Conservation (phyloP, 2,329 filamentous ascomycete genomes). For the Diplodia corticola region DNA sequence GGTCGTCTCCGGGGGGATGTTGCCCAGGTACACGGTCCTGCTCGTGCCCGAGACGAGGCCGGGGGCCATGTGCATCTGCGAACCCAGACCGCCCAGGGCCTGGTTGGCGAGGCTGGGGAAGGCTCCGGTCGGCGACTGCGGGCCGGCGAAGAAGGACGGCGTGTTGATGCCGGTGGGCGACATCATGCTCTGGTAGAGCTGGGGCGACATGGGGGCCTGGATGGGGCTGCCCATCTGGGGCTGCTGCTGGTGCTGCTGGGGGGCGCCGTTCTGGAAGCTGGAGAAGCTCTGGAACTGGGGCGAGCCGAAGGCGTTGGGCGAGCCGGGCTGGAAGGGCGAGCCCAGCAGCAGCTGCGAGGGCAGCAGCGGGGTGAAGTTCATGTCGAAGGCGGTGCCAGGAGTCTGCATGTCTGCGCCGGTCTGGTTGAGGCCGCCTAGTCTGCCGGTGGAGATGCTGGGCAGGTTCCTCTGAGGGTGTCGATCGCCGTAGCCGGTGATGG, state of each 20-base stretch:
- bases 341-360: constrained; percentile 93
- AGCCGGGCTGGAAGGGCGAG: constrained; percentile 94
- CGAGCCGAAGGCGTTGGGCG: constrained; percentile 83
- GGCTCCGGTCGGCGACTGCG: constrained; percentile 82
- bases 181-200: constrained; percentile 80
- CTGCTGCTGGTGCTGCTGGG: constrained; percentile 62
- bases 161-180: constrained; percentile 82
- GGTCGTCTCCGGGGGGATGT: constrained; percentile 96
- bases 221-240: constrained; percentile 72
- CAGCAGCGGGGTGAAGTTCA: constrained; percentile 96
- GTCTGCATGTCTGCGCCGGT: constrained; percentile 75
- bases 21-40: constrained; percentile 94
- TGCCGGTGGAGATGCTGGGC: constrained; percentile 86
- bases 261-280: constrained; percentile 59
- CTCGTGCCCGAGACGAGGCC: constrained; percentile 86
- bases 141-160: constrained; percentile 74
- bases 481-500: constrained; percentile 77
- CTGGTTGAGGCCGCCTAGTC: constrained; percentile 57
- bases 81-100: constrained; percentile 64
- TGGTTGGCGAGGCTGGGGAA: constrained; percentile 65
- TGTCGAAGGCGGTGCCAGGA: constrained; percentile 87
- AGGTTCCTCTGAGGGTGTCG: constrained; percentile 87
- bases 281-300: constrained; percentile 87
- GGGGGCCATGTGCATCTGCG: constrained; percentile 74
- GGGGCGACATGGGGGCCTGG: constrained; percentile 72